Conservation (phyloP, 139 green algal genomes). For the Gonium pectorale region DNA sequence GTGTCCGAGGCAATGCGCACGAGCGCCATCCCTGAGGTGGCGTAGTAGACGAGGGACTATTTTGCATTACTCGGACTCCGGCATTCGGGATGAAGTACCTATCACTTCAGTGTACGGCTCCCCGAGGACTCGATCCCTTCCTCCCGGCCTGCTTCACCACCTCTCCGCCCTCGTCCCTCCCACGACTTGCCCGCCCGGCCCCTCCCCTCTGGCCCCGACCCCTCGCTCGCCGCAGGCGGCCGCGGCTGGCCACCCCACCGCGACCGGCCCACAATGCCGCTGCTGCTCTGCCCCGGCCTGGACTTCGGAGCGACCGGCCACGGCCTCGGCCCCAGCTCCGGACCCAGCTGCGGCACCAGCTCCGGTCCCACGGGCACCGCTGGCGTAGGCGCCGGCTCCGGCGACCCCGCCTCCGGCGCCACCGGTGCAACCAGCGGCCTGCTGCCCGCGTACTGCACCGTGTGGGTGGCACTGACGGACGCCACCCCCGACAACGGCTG, state of each 20-base stretch:
- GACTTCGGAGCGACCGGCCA: no score
- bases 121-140: no score
- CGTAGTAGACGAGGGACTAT: neutral
- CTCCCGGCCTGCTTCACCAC: neutral
- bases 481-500: conserved; percentile 26
- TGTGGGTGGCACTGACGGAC: neutral
- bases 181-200: neutral
- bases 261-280: conserved; percentile 13
- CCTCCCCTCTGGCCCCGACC: neutral
- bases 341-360: no score
- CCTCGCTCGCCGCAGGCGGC: neutral
- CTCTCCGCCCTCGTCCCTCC: neutral
- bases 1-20: neutral
- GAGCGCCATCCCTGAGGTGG: neutral
- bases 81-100: no score
- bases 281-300: neutral
- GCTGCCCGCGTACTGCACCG: conserved; percentile 1
- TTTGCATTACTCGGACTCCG: no score
- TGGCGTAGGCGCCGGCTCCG: no score
- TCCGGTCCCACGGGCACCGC: no score
- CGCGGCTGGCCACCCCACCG: conserved; percentile 12
- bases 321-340: no score
- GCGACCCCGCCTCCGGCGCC: no score
- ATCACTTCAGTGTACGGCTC: no score
- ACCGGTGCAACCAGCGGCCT: no score